Base-by-base conservation (phyloP, 164 flowering plant species). In the Buxus sempervirens region DNA sequence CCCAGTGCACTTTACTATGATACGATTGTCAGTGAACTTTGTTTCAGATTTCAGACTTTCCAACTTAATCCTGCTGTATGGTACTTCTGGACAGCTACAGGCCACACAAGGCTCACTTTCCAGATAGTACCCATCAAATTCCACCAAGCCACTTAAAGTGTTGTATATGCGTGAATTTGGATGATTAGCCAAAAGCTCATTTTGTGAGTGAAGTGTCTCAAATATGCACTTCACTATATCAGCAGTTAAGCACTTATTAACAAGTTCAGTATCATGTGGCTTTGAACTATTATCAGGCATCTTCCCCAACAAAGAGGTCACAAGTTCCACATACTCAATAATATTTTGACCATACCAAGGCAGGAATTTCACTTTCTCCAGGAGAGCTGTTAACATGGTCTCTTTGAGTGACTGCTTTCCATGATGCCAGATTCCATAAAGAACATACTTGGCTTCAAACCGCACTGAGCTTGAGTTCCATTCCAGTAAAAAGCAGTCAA, bases 21-120 rank as follows among this genome's bases (percentile, higher is more conserved):
- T 96, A n/a, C 98, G 91, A 70, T 93, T 96, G 74, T 93, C 99
- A 21, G 99, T 96, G 72, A 93, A 96, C 76, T 93, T 96, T 21
- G 97, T 96, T 79, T 96, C 99, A 64, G 98, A 96, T 75, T 96
- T 96, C 66, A 96, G 61, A 73, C 85, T 87, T 76, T 96, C 99
- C n/a, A 96, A 84, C 83, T 96, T 96, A 95, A 88, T 91, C 77
- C 90, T 84, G 82, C 93, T 85, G 72, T 88, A 96, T 1, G 99
- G 97, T 13, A 96, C 93, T 73, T 96, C 99, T 26, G 99, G 99
- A 49, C 96, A 93, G 81, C 98, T 96, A 77, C 99, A 96, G 58
- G 99, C 87, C 68, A 93, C 99, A 93, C 99, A 96, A 59, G 99
- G 99, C 72, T 96, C 99, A 72, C 98, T 96, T 82, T 96, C 99